phyloP scores from a whole-genome alignment of 176 grass and related monocot genomes.

The Aegilops tauschii region DNA sequence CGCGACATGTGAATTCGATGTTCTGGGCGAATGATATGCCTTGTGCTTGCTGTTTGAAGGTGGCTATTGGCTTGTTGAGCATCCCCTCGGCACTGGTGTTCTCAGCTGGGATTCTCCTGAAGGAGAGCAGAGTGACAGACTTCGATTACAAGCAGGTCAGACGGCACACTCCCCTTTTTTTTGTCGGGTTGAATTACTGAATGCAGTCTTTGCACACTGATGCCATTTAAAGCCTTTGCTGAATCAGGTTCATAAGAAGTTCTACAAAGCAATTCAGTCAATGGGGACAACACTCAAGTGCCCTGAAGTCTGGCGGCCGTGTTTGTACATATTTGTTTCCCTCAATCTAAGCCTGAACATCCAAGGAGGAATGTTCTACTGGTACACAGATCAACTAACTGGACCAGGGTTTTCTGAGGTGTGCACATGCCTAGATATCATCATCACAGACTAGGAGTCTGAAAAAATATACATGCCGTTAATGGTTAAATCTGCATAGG shows the following conservation, averaged over 20 bases:
- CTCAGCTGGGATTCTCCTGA: conserved; percentile 61
- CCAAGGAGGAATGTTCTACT: conserved; percentile 95
- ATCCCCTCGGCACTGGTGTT: conserved; percentile 73
- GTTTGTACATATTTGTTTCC: conserved; percentile 65
- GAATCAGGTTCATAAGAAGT: conserved; percentile 67
- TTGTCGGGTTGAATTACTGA: neutral
- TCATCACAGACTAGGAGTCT: neutral
- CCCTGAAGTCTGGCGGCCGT: conserved; percentile 75
- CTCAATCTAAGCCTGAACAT: conserved; percentile 74
- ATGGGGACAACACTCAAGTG: conserved; percentile 65
- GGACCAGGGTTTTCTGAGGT: conserved; percentile 89
- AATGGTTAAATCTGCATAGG: neutral
- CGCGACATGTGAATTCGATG: neutral
- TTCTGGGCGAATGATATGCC: neutral
- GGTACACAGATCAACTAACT: conserved; percentile 57
- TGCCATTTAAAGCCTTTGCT: conserved; percentile 13
- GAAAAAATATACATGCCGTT: neutral
- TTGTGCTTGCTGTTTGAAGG: conserved; percentile 40
- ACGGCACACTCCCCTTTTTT: neutral
- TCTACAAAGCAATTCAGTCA: conserved; percentile 50
- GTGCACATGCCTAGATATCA: conserved; percentile 13
- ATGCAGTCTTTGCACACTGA: neutral
- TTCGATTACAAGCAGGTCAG: conserved; percentile 64
- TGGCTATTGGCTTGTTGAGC: conserved; percentile 72
- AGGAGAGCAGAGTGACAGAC: conserved; percentile 47